These are phyloP conservation scores for Delphinella strobiligena DNA, from an alignment of 2,329 filamentous ascomycete species.

Conservation along the genomic window DNA sequence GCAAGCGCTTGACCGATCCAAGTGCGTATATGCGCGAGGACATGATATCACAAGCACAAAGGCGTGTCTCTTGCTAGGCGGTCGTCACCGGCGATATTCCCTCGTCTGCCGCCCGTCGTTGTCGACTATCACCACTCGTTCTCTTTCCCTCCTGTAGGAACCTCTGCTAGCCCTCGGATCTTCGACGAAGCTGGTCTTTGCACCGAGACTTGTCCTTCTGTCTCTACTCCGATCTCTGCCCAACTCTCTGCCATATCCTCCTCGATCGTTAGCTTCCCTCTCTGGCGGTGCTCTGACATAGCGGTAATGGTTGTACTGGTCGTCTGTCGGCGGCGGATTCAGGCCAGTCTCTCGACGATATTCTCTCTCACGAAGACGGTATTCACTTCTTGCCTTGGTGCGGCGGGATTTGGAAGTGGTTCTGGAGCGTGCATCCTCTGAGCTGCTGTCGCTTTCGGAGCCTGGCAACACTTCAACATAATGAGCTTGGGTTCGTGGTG, in stretches of 20 bases:
- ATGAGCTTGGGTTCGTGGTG: conserved; percentile 21
- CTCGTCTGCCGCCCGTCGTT: conserved; percentile 9
- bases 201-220: conserved; percentile 13
- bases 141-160: conserved; percentile 10
- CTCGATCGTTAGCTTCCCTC: conserved; percentile 17
- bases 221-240: no score
- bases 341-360: conserved; percentile 26
- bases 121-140: conserved; percentile 11
- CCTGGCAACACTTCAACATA: conserved; percentile 33
- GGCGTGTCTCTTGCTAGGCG: no score
- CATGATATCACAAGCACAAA: no score
- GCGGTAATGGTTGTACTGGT: conserved; percentile 33
- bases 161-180: conserved; percentile 13
- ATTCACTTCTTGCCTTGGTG: conserved; percentile 18
- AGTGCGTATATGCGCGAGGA: no score
- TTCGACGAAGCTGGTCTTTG: conserved; percentile 11
- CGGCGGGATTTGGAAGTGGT: conserved; percentile 12
- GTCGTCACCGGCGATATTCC: conserved; percentile 4
- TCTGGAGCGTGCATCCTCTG: conserved; percentile 19
- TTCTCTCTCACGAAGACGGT: conserved; percentile 33
- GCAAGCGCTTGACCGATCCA: no score
- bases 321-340: conserved; percentile 16
- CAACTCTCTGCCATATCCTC: no score
- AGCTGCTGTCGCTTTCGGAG: conserved; percentile 15
- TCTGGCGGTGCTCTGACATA: conserved; percentile 30